phyloP scores from a whole-genome alignment of 2,329 filamentous ascomycete genomes.

The Colletotrichum somersetense region DNA sequence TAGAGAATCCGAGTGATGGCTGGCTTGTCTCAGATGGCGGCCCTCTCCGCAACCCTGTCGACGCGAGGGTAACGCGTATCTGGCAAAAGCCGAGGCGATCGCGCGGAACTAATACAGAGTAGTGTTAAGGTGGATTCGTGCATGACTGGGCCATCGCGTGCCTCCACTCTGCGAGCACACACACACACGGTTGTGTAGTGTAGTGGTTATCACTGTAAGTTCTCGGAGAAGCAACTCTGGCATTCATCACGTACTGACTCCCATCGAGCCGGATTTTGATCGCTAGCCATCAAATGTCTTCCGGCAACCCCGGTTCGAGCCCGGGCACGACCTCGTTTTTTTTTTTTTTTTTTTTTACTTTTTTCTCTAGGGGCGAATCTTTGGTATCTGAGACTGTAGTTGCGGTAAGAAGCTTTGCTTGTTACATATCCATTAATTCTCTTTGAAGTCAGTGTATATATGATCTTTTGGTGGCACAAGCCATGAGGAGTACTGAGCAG shows the following conservation, averaged over 20 bases:
- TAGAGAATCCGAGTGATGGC: not conserved
- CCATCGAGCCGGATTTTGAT: constrained; percentile 35
- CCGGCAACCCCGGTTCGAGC: constrained; percentile 41
- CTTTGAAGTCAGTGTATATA: not conserved
- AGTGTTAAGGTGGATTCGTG: constrained; percentile 30
- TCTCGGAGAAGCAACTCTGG: not conserved
- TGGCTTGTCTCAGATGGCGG: too few species aligned
- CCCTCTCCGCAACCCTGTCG: too few species aligned
- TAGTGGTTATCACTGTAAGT: constrained; percentile 41
- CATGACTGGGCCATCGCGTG: not conserved
- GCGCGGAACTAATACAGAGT: not conserved
- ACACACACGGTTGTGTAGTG: constrained; percentile 36
- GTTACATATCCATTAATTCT: fast-evolving
- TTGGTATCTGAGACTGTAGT: not conserved
- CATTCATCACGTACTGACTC: constrained; percentile 1
- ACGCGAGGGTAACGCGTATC: not conserved
- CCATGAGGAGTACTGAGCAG: too few species aligned
- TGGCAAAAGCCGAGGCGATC: not conserved
- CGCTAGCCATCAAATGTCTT: not conserved
- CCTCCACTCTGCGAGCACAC: constrained; percentile 23
- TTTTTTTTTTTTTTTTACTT: too few species aligned
- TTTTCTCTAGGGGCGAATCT: not conserved
- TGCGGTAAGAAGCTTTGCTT: not conserved
- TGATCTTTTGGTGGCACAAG: not conserved
- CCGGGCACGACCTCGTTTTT: constrained; percentile 33